phyloP scores from a whole-genome alignment of 352 stramenopile genomes.

The Globisporangium parvum region DNA sequence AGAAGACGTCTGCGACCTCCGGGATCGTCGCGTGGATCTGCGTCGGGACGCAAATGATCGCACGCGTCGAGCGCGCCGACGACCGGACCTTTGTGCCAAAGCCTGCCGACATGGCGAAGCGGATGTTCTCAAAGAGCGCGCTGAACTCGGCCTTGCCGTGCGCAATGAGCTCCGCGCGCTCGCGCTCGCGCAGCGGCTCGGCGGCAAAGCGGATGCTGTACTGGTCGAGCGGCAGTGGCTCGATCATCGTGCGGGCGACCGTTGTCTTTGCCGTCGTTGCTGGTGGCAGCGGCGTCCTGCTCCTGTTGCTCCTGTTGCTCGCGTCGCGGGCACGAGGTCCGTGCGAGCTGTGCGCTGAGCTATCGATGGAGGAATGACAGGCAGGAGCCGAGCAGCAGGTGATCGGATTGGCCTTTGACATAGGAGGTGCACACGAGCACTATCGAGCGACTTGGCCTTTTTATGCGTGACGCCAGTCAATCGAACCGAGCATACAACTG shows the following conservation, averaged over 20 bases:
- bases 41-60: conserved; percentile 37
- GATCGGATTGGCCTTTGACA: no score
- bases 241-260: background rate
- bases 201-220: conserved; percentile 31
- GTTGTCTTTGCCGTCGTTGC: no score
- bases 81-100: conserved; percentile 47
- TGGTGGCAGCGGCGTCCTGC: no score
- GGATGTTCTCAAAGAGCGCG: conserved; percentile 37
- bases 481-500: no score
- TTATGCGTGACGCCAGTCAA: no score
- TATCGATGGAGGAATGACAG: background rate
- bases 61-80: conserved; percentile 43
- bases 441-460: no score
- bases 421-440: no score
- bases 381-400: background rate
- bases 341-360: no score
- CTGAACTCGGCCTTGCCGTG: conserved; percentile 25
- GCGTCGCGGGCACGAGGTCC: background rate
- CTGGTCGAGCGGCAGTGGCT: conserved; percentile 1
- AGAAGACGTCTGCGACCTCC: conserved; percentile 56
- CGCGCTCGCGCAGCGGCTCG: conserved; percentile 25
- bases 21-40: conserved; percentile 42
- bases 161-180: conserved; percentile 30
- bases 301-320: background rate
- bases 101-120: conserved; percentile 27